Base-by-base conservation (phyloP, 2,329 filamentous ascomycete species). In the Stagonosporopsis chrysanthemi region DNA sequence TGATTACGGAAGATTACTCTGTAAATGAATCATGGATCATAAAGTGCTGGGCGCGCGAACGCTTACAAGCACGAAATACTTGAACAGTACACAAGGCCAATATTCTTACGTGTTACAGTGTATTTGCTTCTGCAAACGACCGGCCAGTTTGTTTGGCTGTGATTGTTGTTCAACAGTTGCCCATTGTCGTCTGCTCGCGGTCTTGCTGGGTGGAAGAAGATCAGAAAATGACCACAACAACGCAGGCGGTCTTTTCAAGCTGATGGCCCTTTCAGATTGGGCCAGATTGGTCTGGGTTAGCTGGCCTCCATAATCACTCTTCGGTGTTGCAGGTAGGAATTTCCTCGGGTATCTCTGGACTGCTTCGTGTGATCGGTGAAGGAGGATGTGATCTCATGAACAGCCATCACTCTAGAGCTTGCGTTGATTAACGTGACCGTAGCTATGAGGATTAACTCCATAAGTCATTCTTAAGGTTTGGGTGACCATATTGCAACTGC, bases 401-500 rank as follows among this genome's bases (percentile, higher is more conserved):
- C 8, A 26, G 24, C 24, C 24, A 8, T 26, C 4, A 26, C 24
- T 26, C 8, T 26, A 26, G 8, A 26, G 24, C 24, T 26, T 26
- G 8, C 24, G 24, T 4, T 26, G 24, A 8, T 26, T 31, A 9
- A 4, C 12, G 29, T 31, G 12, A 14, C 29, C 2, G 12, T 12
- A 12, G 3, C 7, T 9, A 31, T 31, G 11, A 8, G 24, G 24
- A 9, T 23, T n/a, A 4, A 26, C 11, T 38, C 8, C 11, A 15
- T 11, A 31, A 31, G 6, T 31, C 19, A 39, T 17, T 5, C 9
- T n/a, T 36, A 28, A 28, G 26, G 19, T 38, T 28, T 57, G 54
- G 43, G 48, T 57, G 43, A 57, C 54, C 54, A 57, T 28, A 12
- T 19, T 31, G 41, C 19, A 41, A 40, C 33, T 57, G 44, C 31